Conservation (phyloP, 257 asterid genomes). For the Coffea eugenioides region DNA sequence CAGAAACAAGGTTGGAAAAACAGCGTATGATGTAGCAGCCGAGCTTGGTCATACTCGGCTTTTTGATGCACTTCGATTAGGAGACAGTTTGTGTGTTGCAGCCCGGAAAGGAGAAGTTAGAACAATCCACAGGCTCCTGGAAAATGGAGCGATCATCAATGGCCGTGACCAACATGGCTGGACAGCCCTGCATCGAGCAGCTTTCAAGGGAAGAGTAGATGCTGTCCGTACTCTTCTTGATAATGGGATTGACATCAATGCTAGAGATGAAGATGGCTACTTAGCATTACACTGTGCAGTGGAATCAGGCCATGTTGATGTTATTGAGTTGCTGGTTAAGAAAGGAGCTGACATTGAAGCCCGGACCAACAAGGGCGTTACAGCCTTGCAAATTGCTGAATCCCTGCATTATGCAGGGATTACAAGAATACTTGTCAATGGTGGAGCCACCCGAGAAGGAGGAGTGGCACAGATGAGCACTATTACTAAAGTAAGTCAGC, state of each 20-base stretch:
- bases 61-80: slow-evolving; percentile 61
- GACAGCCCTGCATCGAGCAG: slow-evolving; percentile 71
- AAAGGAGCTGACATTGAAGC: slow-evolving; percentile 68
- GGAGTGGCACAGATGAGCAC: no score
- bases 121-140: slow-evolving; percentile 52
- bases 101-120: slow-evolving; percentile 70
- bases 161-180: slow-evolving; percentile 77
- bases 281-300: slow-evolving; percentile 72
- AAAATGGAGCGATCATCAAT: slow-evolving; percentile 58
- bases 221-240: slow-evolving; percentile 49
- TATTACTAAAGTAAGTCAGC: no score
- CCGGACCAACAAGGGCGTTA: slow-evolving; percentile 27
- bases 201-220: slow-evolving; percentile 61
- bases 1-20: slow-evolving; percentile 50
- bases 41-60: slow-evolving; percentile 64
- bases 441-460: no score
- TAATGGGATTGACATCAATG: slow-evolving; percentile 54
- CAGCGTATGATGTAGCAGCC: slow-evolving; percentile 74
- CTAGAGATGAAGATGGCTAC: slow-evolving; percentile 67
- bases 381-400: no score
- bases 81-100: slow-evolving; percentile 50
- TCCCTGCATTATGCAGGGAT: no score
- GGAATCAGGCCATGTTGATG: slow-evolving; percentile 66
- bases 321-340: slow-evolving; percentile 60
- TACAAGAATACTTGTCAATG: no score